Percentiles rank a stretch among this genome's conserved stretches.
These are phyloP conservation scores for Eucalyptus marginata DNA, from an alignment of 345 rosid genomes.

Conservation along the genomic window DNA sequence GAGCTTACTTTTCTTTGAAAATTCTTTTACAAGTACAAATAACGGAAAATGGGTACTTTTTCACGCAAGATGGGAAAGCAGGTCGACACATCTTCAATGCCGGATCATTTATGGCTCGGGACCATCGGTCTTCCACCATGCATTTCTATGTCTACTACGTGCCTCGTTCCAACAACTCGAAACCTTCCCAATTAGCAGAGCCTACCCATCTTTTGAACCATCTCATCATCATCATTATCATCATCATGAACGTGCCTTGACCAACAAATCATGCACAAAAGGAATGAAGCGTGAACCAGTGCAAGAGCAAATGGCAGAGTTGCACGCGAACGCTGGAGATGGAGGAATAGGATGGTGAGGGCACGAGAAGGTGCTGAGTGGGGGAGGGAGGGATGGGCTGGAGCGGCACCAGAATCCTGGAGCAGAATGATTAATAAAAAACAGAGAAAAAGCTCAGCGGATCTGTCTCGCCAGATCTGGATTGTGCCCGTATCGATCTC, in stretches of 20 bases:
- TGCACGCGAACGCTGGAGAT: neutral
- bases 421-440: neutral
- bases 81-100: neutral
- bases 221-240: neutral
- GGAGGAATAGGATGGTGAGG: neutral
- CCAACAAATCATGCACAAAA: neutral
- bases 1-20: neutral
- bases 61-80: fast-evolving
- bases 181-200: neutral
- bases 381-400: neutral
- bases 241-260: neutral
- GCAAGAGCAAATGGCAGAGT: neutral
- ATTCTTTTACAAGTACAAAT: neutral
- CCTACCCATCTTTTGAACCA: neutral
- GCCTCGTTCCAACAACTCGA: neutral
- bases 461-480: neutral
- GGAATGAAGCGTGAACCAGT: neutral
- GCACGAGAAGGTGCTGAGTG: neutral
- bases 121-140: neutral
- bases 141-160: neutral
- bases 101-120: neutral
- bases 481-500: neutral
- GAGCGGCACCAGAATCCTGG: neutral
- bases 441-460: neutral
- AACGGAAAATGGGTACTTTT: neutral